Evolutionary conservation across 2,329 filamentous ascomycete genomes (phyloP).

Genomic region (Ceratocystis variospora): DNA sequence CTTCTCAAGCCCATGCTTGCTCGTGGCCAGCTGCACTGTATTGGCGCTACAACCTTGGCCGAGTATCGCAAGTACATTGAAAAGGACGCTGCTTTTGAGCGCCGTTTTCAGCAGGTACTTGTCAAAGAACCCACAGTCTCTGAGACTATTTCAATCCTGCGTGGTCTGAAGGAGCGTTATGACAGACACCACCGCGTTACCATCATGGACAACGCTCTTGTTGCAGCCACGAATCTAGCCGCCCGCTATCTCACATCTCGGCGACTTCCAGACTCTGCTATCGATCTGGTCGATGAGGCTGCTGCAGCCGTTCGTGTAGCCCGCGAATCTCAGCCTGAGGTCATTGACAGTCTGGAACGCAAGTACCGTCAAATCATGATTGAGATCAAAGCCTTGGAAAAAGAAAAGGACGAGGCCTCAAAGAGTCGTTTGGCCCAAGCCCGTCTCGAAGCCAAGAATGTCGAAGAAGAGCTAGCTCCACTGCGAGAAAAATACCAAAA

Average conservation of each 20-base stretch:
- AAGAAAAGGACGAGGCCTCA: conserved; percentile 90
- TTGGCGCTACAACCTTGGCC: conserved; percentile 84
- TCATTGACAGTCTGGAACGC: conserved; percentile 86
- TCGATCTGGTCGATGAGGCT: conserved; percentile 91
- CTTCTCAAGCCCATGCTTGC: conserved; percentile 96
- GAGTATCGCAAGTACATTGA: conserved; percentile 99
- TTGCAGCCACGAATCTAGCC: conserved; percentile 79
- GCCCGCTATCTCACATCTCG: conserved; percentile 85
- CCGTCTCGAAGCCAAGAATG: conserved; percentile 81
- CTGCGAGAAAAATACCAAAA: conserved; percentile 90
- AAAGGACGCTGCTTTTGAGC: conserved; percentile 95
- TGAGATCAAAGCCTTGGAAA: conserved; percentile 86
- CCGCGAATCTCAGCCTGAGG: conserved; percentile 89
- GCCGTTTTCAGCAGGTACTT: conserved; percentile 94
- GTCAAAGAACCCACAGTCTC: conserved; percentile 83
- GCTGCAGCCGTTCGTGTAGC: conserved; percentile 93
- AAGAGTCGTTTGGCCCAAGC: conserved; percentile 69
- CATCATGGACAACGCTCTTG: conserved; percentile 86
- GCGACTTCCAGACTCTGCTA: conserved; percentile 86
- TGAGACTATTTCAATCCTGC: conserved; percentile 95
- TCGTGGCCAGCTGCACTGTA: conserved; percentile 91
- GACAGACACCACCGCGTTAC: conserved; percentile 97
- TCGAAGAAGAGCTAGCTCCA: conserved; percentile 82
- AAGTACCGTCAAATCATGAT: conserved; percentile 85
- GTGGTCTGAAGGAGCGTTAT: conserved; percentile 94